Base-by-base conservation (phyloP, 495 filamentous ascomycete genomes). In the Parmelia sp. region DNA sequence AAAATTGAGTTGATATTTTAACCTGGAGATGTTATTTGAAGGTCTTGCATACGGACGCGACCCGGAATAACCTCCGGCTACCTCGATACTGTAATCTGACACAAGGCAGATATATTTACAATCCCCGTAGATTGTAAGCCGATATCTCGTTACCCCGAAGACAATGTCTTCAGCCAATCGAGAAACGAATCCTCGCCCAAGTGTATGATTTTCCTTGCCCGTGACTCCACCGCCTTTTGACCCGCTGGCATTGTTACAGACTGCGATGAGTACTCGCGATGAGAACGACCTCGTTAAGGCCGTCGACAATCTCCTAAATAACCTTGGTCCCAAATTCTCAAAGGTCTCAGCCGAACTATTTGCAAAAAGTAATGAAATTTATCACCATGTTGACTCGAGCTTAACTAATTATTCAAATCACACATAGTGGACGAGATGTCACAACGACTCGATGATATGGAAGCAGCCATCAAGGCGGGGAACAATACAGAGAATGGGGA, bases 381-480 rank as follows among this genome's bases (percentile, higher is more conserved):
- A 61, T 29, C 23, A 31, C 60, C 21, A 44, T 25, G 11, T 40
- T 21, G 45, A 42, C 14, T 25, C 8, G 44, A 27, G 47, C 66
- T 66, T 55, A 69, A 47, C 27, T 44, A 21, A 51, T 19, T 31
- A 11, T 19, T 5, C 44, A 37, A 66, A 36, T 36, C 35, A 15
- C 12, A 9, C 39, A 15, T 44, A 96, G 92, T 97, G 86, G 93
- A 97, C 70, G 94, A 96, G 62, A 97, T 97, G 93, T 87, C 90
- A 17, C 81, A 87, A 65, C 88, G 93, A 23, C 76, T 97, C 7
- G 93, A 97, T 72, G 90, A 88, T 58, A 83, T 97, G 40, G 93
- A 97, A 74, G 80, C 88, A 49, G 86, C 87, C 23, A 75, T 92
- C 39, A 79, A 83, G 68, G 76, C 78, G 14, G 79, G 73, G 60